Evolutionary conservation across 768 basidiomycete species (phyloP).

Genomic region (Neoboletus brunneissimus): DNA sequence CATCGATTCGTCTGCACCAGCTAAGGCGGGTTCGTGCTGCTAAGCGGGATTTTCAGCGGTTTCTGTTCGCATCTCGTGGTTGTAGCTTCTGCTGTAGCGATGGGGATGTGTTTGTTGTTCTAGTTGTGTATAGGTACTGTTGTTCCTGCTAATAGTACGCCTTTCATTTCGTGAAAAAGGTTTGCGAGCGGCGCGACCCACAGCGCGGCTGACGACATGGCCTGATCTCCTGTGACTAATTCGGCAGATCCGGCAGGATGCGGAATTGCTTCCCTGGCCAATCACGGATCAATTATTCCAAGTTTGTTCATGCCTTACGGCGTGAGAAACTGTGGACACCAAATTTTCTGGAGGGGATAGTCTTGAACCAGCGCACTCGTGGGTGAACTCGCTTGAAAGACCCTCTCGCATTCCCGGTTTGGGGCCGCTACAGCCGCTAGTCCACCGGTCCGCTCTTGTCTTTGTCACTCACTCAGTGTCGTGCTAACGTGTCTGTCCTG

Average conservation of each 20-base stretch:
- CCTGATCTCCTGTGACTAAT: slow-evolving; percentile 93
- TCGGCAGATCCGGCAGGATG: slow-evolving; percentile 84
- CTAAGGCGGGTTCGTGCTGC: slow-evolving; percentile 64
- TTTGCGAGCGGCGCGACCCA: slow-evolving; percentile 73
- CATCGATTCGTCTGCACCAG: slow-evolving; percentile 53
- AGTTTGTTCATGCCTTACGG: slow-evolving; percentile 62
- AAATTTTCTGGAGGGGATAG: slow-evolving; percentile 95
- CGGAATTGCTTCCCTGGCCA: slow-evolving; percentile 92
- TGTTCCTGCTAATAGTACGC: slow-evolving; percentile 25
- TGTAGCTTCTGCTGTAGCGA: background rate
- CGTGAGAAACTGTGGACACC: slow-evolving; percentile 67
- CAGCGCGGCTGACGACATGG: slow-evolving; percentile 81
- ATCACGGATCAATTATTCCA: slow-evolving; percentile 85
- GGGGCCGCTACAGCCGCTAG: slow-evolving; percentile 80
- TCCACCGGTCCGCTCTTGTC: slow-evolving; percentile 38
- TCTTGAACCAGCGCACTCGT: slow-evolving; percentile 90
- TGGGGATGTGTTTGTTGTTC: slow-evolving; percentile 11
- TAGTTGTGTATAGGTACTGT: slow-evolving; percentile 27
- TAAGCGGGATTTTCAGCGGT: slow-evolving; percentile 26
- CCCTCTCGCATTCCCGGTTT: slow-evolving; percentile 78
- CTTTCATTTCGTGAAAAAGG: slow-evolving; percentile 43
- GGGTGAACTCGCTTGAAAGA: slow-evolving; percentile 50
- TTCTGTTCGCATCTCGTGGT: slow-evolving; percentile 2
- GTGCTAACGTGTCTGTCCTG: background rate
- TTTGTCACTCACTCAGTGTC: background rate